Conservation (phyloP, 2,329 filamentous ascomycete genomes). For the Trichoderma oligosporum region DNA sequence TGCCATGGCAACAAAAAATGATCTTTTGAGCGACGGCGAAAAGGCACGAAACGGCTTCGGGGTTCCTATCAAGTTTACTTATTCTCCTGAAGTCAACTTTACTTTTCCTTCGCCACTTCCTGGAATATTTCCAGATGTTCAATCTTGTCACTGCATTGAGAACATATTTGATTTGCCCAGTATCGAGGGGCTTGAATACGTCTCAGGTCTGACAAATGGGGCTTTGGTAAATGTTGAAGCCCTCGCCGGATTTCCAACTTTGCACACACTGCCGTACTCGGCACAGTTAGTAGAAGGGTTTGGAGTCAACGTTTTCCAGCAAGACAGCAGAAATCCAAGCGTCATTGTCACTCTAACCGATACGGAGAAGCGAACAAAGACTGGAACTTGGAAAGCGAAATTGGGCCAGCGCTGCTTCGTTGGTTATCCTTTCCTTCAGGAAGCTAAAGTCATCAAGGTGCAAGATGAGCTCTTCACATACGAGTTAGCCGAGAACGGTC, state of each 20-base stretch:
- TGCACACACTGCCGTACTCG: slow-evolving; percentile 80
- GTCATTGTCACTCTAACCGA: slow-evolving; percentile 84
- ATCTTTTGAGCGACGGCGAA: slow-evolving; percentile 72
- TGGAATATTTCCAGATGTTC: slow-evolving; percentile 85
- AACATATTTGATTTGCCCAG: slow-evolving; percentile 95
- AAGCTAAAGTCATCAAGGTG: slow-evolving; percentile 83
- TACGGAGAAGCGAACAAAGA: slow-evolving; percentile 65
- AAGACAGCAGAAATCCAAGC: slow-evolving; percentile 94
- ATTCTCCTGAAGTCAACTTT: slow-evolving; percentile 71
- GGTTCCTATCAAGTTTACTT: slow-evolving; percentile 88
- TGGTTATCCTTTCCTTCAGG: slow-evolving; percentile 91
- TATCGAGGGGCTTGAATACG: slow-evolving; percentile 82
- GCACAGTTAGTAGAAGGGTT: slow-evolving; percentile 69
- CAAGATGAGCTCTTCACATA: slow-evolving; percentile 95
- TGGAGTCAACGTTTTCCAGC: slow-evolving; percentile 90
- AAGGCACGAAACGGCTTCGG: slow-evolving; percentile 84
- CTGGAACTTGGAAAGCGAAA: slow-evolving; percentile 70
- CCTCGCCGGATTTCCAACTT: slow-evolving; percentile 88
- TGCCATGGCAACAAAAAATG: slow-evolving; percentile 83
- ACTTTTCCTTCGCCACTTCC: slow-evolving; percentile 82
- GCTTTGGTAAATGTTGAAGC: slow-evolving; percentile 77
- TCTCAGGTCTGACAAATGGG: slow-evolving; percentile 77
- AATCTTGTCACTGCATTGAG: slow-evolving; percentile 83
- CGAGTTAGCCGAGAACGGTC: slow-evolving; percentile 61
- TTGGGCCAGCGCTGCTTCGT: slow-evolving; percentile 85